phyloP scores from a whole-genome alignment of 2,329 filamentous ascomycete genomes.

The Colletotrichum sojae region DNA sequence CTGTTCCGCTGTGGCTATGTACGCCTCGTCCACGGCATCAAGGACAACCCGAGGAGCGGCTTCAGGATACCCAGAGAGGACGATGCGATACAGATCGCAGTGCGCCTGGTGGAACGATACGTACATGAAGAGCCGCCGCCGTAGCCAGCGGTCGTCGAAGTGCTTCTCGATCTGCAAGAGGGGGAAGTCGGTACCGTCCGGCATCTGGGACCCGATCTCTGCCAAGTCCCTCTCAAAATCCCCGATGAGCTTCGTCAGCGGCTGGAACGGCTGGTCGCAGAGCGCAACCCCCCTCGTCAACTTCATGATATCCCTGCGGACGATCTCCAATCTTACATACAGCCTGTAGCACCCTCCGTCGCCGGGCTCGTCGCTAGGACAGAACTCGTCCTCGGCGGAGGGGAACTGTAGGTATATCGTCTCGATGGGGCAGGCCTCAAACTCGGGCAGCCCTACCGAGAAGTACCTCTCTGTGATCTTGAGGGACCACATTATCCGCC shows the following conservation, averaged over 20 bases:
- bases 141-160: constrained; percentile 42
- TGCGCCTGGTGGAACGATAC: constrained; percentile 58
- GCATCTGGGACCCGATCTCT: constrained; percentile 40
- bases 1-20: constrained; percentile 49
- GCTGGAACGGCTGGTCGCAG: constrained; percentile 43
- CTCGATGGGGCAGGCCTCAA: constrained; percentile 56
- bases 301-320: constrained; percentile 45
- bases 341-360: constrained; percentile 42
- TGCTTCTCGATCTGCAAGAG: constrained; percentile 25
- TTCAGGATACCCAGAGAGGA: constrained; percentile 57
- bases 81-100: constrained; percentile 60
- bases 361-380: constrained; percentile 15
- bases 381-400: constrained; percentile 60
- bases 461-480: constrained; percentile 58
- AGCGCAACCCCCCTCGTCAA: constrained; percentile 43
- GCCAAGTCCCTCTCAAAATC: constrained; percentile 42
- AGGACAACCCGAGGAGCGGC: constrained; percentile 52
- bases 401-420: constrained; percentile 57
- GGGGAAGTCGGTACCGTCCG: constrained; percentile 38
- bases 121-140: constrained; percentile 49
- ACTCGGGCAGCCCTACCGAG: constrained; percentile 57
- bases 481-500: constrained; percentile 57
- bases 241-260: constrained; percentile 41
- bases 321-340: constrained; percentile 44
- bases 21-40: constrained; percentile 45